Base-by-base conservation (phyloP, 495 filamentous ascomycete genomes). In the Aspergillus avenaceus region DNA sequence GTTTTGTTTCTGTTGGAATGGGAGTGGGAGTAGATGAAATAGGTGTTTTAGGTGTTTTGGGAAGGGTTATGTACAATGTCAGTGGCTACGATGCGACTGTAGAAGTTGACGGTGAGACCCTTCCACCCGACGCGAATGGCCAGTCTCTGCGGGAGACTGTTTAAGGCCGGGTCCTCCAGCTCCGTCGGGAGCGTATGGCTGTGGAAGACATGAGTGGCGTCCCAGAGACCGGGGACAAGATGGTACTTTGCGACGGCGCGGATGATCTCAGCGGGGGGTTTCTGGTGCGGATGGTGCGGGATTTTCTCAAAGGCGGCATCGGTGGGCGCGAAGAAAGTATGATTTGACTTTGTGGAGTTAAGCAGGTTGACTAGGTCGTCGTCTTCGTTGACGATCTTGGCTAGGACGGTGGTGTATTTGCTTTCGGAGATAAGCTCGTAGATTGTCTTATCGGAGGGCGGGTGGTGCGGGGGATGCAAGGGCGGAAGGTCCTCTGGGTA, bases 311-410 rank as follows among this genome's bases (percentile, higher is more conserved):
- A 87, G 22, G 87, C 89, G 27, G 68, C 66, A 65, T 96, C 84
- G 3, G 80, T 83, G 2, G 90, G 89, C 18, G 87, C 85, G 56
- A 97, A 93, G 52, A 91, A 63, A 4, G 91, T 95, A 60, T 84
- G 77, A 58, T 93, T 91, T 14, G 76, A 66, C 19, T 74, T 59
- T 5, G 83, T 90, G 54, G 80, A 76, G 57, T 91, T 86, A 37
- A 97, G 80, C 13, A 80, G 60, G 16, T 81, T 57, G 28, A 89
- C 81, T 14, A 97, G 71, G 22, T 91, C 82, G 5, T 77, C 69
- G 64, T 85, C 80, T 49, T 87, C 74, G 46, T 85, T 76, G 65
- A 96, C 76, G 26, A 93, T 73, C 53, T 83, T 74, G 18, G 84
- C 83, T 34, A 96, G 81, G 63, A 82, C 87, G 27, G 78, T 84